Base-by-base conservation (phyloP, 2,329 filamentous ascomycete species). In the Ceratocystis papillata region DNA sequence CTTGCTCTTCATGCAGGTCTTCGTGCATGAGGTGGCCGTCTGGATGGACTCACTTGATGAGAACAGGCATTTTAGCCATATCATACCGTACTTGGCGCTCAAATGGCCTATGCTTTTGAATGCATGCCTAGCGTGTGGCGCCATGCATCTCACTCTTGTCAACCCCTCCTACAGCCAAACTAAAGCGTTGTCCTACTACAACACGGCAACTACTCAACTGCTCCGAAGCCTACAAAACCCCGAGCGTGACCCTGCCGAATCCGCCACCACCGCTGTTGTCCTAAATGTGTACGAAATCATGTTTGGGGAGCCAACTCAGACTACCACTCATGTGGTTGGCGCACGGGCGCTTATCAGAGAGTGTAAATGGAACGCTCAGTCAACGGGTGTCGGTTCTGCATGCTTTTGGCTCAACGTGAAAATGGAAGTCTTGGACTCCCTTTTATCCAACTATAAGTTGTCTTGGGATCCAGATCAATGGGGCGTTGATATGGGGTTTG, bases 31-130 rank as follows among this genome's bases (percentile, higher is more conserved):
- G 70, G 89, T 97, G 1, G 91, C 88, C 0, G 76, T 90, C 2
- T 96, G 93, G 90, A 96, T 97, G 89, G 93, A 96, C 75, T 89
- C 86, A 53, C 85, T 96, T 79, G 90, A 96, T 76, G 81, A 85
- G 44, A 81, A 87, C 70, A 93, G 93, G 76, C 89, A 95, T 78
- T 96, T 96, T 74, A 90, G 89, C 28, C 83, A 88, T 61, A 78
- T 90, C 20, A 79, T 96, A n/a, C 91, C 93, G 0, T 91, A 90
- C 71, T 83, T 93, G 71, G 86, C 91, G 0, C 78, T 96, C 28
- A 83, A 85, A 65, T 89, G 94, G 67, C 87, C 90, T 0, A 92
- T 96, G 88, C 81, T 97, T 12, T 81, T 95, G 41, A 92, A 96
- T 72, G 90, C 93, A 0, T 87, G 95, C 69, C 78, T 96, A 41